Evolutionary conservation across 441 rosid species (phyloP), one percentile per base, ranked within the genome.

Genomic region (Croton setiger): DNA sequence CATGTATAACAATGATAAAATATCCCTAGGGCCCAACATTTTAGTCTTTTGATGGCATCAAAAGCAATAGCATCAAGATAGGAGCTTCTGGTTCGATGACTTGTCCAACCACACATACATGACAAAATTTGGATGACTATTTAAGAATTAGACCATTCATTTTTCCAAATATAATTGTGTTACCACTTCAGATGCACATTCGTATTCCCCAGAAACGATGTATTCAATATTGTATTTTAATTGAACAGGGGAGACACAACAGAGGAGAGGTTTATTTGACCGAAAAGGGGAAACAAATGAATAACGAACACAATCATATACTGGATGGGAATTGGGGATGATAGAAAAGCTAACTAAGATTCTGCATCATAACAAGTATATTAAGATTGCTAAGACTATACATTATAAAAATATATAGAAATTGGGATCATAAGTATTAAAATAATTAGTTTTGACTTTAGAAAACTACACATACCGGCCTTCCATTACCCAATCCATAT

Each of bases 401-500:
- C 31, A 27, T 27, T 27, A 27, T 27, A 27, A 27, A 27, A 27
- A 27, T 27, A 27, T 27, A 39, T 39, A 39, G 9, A 39, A 39
- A 1, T 5, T 39, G 43, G 18, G 31, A 18, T 2, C 9, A 57
- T 45, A 43, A 31, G 14, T 4, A 7, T 48, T 27, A 3, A 14
- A 15, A 18, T 52, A 63, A 36, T 23, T 8, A 41, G 14, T 48
- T 31, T 36, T 54, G 59, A 47, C 20, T 53, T 39, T 15, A 61
- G 20, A 56, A 43, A 54, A 58, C 51, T 67, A 48, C 55, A 64
- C 69, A 41, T 78, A 86, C 90, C 79, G 58, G 80, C 83, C 85
- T 80, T 84, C 85, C 72, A 81, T 78, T 55, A 84, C 81, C 81
- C 84, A 84, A 63, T 86, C 88, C 88, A 82, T 82, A 73, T 86